Evolutionary conservation across 2,329 filamentous ascomycete species (phyloP).

Genomic region (Paracorniculantispora psalliotae): DNA sequence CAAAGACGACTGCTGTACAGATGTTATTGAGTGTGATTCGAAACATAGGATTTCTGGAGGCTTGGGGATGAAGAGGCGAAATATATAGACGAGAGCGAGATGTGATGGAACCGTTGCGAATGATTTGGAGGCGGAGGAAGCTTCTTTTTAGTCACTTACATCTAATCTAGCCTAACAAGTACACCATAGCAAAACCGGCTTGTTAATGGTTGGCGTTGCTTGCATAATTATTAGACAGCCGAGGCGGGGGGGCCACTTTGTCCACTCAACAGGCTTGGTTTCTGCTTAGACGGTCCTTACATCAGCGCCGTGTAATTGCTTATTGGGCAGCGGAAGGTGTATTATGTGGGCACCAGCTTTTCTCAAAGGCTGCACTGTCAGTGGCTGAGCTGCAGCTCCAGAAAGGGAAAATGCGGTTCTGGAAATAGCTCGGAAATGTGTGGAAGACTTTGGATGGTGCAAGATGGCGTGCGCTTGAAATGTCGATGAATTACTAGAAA

Average conservation of each 20-base stretch:
- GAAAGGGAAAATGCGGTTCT: neutral
- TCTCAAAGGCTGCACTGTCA: neutral
- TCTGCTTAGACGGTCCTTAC: neutral
- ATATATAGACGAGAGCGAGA: neutral
- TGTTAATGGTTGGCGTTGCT: neutral
- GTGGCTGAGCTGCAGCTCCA: neutral
- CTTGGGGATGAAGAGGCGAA: neutral
- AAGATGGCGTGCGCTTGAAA: neutral
- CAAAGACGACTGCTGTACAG: neutral
- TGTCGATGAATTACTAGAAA: neutral
- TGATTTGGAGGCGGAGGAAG: neutral
- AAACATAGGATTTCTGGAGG: neutral
- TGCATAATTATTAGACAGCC: slow-evolving; percentile 6
- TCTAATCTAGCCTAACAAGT: too few species aligned
- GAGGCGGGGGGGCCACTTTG: neutral
- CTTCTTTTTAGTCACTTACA: neutral
- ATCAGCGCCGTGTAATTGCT: slow-evolving; percentile 5
- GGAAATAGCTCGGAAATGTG: slow-evolving; percentile 7
- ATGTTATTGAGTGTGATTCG: neutral
- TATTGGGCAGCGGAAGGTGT: neutral
- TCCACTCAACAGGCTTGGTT: neutral
- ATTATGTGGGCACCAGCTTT: neutral
- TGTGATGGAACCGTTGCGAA: slow-evolving; percentile 8
- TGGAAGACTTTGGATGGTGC: neutral
- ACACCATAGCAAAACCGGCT: too few species aligned